A percentile compares a stretch with the other conserved stretches of the same genome.
Conservation (phyloP, 495 filamentous ascomycete genomes). For the Echria macrotheca region DNA sequence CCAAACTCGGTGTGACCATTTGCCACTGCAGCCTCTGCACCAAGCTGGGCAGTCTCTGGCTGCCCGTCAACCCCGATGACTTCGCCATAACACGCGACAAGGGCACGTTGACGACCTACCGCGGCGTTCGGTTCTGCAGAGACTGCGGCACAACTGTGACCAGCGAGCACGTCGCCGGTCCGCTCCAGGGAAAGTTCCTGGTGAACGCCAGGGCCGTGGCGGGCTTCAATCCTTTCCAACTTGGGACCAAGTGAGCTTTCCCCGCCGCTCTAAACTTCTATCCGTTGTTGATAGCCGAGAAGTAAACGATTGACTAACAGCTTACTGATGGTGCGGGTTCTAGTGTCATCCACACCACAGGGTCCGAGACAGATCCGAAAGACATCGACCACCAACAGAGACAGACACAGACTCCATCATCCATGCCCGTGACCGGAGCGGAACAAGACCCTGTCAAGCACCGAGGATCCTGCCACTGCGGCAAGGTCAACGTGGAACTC, state of each 20-base stretch:
- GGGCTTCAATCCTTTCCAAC: conserved; percentile 15
- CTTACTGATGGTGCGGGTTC: not conserved
- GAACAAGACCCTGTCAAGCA: not conserved
- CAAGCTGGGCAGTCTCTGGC: conserved; percentile 22
- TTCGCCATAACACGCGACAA: conserved; percentile 11
- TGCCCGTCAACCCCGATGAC: not conserved
- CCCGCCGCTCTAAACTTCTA: no score
- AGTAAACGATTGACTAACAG: not conserved
- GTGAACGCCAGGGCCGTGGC: conserved; percentile 15
- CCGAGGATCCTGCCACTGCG: conserved; percentile 17
- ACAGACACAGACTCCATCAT: not conserved
- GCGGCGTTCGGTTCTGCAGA: conserved; percentile 12
- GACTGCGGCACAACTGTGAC: conserved; percentile 15
- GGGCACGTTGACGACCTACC: conserved; percentile 4
- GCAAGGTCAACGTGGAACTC: conserved; percentile 11
- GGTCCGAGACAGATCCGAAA: not conserved
- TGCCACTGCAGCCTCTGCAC: conserved; percentile 23
- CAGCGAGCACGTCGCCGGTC: conserved; percentile 12
- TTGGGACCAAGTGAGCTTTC: no score
- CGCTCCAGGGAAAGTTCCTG: conserved; percentile 6
- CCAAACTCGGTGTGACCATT: conserved; percentile 1
- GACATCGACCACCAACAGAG: not conserved
- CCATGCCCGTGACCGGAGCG: no score
- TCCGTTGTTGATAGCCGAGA: no score
- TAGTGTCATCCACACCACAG: not conserved